Base-by-base conservation (phyloP, 345 rosid species). In the Noccaea bulbosa region DNA sequence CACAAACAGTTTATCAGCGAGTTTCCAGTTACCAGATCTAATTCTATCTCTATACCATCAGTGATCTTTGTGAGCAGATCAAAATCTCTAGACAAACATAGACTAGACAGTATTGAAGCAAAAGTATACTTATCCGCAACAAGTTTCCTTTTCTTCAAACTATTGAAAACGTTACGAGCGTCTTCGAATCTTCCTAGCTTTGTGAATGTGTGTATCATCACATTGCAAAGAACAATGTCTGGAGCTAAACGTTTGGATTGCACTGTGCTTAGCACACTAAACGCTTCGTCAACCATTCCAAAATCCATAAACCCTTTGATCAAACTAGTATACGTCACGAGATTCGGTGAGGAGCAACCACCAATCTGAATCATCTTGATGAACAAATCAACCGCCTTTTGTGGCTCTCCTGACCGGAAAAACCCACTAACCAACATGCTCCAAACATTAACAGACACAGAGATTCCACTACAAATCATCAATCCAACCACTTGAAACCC, bases 111-210 rank as follows among this genome's bases (percentile, higher is more conserved):
- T 61, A 88, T 81, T 39, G 97, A 80, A 46, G 81, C 78, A 70
- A 85, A 73, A 40, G 92, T 88, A 72, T 76, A 91, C 79, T 72
- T 66, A 85, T 91, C 97, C 20, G 92, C 88, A 17, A 77, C 76
- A 77, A 90, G 63, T 1, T 82, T 78, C 62, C 48, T 49, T 14
- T 77, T 55, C 6, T 67, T 53, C 77, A 90, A 72, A 67, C 80
- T 46, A n/a, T 47, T 39, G 70, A 81, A 86, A 57, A 86, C 40
- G 44, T 55, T 54, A 24, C 77, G 72, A 33, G 97, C 97, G 41
- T 88, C 85, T 63, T 83, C 85, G 67, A 76, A 80, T 63, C 70
- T 69, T 57, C 87, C 88, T 32, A 79, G 79, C 79, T 79, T 91
- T 11, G 86, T 80, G 41, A 79, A 82, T 58, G 77, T 62, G 72